Conservation (phyloP, 345 rosid species). For the Leavenworthia alabamica region DNA sequence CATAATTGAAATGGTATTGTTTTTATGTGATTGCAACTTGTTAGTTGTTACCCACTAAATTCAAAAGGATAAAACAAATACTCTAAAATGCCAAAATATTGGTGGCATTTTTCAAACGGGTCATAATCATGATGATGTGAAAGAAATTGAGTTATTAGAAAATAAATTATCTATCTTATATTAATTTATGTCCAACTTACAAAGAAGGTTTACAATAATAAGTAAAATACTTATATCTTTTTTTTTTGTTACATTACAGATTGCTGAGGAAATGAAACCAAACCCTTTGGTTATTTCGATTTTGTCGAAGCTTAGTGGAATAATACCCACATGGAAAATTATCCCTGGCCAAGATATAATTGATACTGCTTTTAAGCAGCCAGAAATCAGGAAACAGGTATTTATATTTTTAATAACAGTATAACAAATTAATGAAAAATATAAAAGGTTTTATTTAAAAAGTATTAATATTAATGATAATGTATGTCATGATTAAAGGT, state of each 20-base stretch:
- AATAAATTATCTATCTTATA: too few species aligned
- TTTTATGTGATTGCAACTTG: not conserved
- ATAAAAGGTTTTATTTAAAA: not conserved
- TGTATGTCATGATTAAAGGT: slow-evolving; percentile 31
- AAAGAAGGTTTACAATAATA: not conserved
- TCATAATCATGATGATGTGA: not conserved
- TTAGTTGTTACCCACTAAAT: not conserved
- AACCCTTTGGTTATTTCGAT: slow-evolving; percentile 32
- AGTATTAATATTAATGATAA: not conserved
- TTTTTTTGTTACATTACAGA: slow-evolving; percentile 21
- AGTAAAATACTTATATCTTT: too few species aligned
- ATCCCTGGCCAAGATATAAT: slow-evolving; percentile 55
- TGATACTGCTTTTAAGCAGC: slow-evolving; percentile 59
- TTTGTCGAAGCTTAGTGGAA: slow-evolving; percentile 35
- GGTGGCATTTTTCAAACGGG: not conserved
- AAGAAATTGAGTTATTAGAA: slow-evolving; percentile 1
- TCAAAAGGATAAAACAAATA: not conserved
- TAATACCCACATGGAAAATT: slow-evolving; percentile 63
- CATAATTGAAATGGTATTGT: not conserved
- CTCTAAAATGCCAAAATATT: not conserved
- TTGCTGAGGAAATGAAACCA: slow-evolving; percentile 67
- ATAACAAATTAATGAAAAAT: not conserved
- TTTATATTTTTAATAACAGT: not conserved
- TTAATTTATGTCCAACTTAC: not conserved
- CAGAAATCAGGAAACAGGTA: slow-evolving; percentile 62